Evolutionary conservation across 805 yeast genomes (phyloP).

Genomic region (Kuraishia cidri): DNA sequence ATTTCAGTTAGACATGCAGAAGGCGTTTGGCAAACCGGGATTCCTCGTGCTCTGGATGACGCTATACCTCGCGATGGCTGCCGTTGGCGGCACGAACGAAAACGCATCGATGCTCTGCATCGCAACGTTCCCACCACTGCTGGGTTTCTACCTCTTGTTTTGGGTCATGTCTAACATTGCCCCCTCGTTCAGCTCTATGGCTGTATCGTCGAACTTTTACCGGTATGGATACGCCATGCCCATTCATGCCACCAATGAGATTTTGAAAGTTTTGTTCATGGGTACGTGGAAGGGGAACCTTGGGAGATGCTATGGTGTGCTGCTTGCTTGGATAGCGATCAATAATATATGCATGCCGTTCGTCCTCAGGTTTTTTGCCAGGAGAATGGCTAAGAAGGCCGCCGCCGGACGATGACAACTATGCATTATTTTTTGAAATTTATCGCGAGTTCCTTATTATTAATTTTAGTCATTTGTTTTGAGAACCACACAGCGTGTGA

Average conservation of each 20-base stretch:
- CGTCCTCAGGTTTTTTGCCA: conserved; percentile 30
- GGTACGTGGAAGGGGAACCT: conserved; percentile 45
- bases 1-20: conserved; percentile 52
- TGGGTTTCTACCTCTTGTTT: conserved; percentile 65
- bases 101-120: conserved; percentile 45
- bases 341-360: conserved; percentile 34
- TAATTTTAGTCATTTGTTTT: too few species aligned
- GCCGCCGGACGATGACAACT: too few species aligned
- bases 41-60: conserved; percentile 71
- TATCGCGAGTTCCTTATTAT: too few species aligned
- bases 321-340: conserved; percentile 52
- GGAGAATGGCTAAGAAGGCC: conserved; percentile 20
- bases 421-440: too few species aligned
- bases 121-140: conserved; percentile 46
- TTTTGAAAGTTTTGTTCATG: conserved; percentile 50
- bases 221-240: conserved; percentile 66
- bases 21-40: conserved; percentile 59
- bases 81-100: conserved; percentile 73
- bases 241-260: conserved; percentile 54
- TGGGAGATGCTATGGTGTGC: conserved; percentile 53
- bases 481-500: too few species aligned
- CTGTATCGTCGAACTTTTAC: conserved; percentile 45
- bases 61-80: conserved; percentile 59
- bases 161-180: conserved; percentile 66
- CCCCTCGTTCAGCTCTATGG: conserved; percentile 61